A percentile compares a stretch with the other conserved stretches of the same genome.
phyloP scores from a whole-genome alignment of 345 rosid species.

The Brassica carinata region DNA sequence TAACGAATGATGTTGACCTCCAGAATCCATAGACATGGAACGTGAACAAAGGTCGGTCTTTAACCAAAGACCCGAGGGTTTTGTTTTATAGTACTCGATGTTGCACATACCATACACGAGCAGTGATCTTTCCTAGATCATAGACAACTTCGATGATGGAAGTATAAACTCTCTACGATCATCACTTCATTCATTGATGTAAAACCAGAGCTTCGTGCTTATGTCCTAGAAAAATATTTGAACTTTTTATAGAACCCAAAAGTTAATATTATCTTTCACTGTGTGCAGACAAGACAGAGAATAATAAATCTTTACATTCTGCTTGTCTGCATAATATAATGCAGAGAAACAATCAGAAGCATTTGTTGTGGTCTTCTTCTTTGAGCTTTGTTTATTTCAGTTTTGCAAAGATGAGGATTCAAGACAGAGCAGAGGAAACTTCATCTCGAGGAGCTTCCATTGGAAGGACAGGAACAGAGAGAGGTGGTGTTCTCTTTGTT shows the following conservation, averaged over 20 bases:
- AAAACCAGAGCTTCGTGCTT: slow-evolving; percentile 20
- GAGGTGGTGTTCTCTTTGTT: slow-evolving; percentile 58
- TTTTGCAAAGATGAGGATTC: slow-evolving; percentile 14
- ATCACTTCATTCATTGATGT: slow-evolving; percentile 29
- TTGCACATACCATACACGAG: slow-evolving; percentile 33
- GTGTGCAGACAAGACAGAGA: neutral
- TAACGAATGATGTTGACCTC: slow-evolving; percentile 2
- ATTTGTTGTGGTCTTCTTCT: neutral
- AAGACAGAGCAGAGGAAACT: slow-evolving; percentile 60
- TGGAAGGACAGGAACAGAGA: slow-evolving; percentile 15
- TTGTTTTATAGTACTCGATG: slow-evolving; percentile 21
- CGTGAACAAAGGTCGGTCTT: slow-evolving; percentile 14
- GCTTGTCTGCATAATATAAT: slow-evolving; percentile 8
- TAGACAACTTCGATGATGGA: slow-evolving; percentile 21
- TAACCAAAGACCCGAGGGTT: slow-evolving; percentile 15
- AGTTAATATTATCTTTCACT: slow-evolving; percentile 1
- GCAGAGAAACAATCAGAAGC: slow-evolving; percentile 27
- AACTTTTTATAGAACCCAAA: neutral
- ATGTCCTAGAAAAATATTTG: slow-evolving; percentile 1
- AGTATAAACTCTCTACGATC: slow-evolving; percentile 19
- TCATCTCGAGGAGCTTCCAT: slow-evolving; percentile 44
- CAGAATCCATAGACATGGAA: slow-evolving; percentile 44
- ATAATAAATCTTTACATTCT: slow-evolving; percentile 11
- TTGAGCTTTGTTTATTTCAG: neutral
- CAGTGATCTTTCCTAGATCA: slow-evolving; percentile 33